A percentile compares a stretch with the other conserved stretches of the same genome.
Evolutionary conservation across 169 alveolate species (phyloP).

Genomic region (Plasmodium falciparum): DNA sequence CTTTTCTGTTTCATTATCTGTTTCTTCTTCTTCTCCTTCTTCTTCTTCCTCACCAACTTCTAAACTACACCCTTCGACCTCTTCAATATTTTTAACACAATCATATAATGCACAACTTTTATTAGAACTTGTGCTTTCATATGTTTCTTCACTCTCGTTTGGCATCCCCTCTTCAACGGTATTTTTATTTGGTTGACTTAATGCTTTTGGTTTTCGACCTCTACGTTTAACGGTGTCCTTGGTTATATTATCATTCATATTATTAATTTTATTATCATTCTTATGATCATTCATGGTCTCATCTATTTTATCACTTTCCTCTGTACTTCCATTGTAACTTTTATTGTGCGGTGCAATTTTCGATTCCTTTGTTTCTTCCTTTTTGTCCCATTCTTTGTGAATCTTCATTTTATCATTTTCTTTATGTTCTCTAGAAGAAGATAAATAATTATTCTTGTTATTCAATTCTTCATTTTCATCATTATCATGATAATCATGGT

Average conservation of each 20-base stretch:
- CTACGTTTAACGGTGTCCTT: not conserved
- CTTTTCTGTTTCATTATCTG: not conserved
- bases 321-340: not conserved
- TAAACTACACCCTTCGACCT: not conserved
- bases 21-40: not conserved
- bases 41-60: not conserved
- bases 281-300: not conserved
- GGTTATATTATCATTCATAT: too few relatives aligned
- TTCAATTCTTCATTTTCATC: constrained; percentile 14
- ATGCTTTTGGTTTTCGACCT: too few relatives aligned
- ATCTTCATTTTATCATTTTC: not conserved
- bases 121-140: constrained; percentile 17
- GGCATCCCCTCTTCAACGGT: not conserved
- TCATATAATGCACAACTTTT: not conserved
- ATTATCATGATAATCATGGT: not conserved
- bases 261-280: too few relatives aligned
- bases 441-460: not conserved
- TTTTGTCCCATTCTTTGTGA: not conserved
- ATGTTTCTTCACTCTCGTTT: constrained; percentile 7
- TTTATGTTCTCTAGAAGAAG: not conserved
- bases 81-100: not conserved
- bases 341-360: not conserved
- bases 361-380: not conserved
- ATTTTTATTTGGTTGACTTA: not conserved
- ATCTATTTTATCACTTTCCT: not conserved